Percentiles rank a stretch among this genome's conserved stretches.
phyloP scores from a whole-genome alignment of 1,139 yeast genomes.

The Lodderomyces parapsilosis region DNA sequence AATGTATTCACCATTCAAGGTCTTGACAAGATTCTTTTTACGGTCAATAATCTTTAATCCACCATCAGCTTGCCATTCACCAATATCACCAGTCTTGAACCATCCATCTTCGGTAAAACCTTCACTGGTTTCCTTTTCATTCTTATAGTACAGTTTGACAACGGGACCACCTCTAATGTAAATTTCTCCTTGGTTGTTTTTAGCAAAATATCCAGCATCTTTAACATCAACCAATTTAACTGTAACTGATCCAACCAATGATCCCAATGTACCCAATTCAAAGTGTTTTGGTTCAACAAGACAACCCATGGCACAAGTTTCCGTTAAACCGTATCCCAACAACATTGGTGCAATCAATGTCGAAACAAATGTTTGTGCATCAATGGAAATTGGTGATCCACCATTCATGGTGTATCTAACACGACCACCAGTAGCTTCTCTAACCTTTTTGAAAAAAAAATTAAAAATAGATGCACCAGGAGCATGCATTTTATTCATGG shows the following conservation, averaged over 20 bases:
- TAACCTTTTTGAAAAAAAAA: constrained; percentile 80
- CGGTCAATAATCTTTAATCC: constrained; percentile 85
- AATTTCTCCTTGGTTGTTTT: constrained; percentile 91
- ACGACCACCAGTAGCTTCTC: constrained; percentile 94
- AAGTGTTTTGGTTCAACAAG: constrained; percentile 64
- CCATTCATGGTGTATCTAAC: constrained; percentile 78
- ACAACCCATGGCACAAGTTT: constrained; percentile 87
- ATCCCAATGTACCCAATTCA: constrained; percentile 78
- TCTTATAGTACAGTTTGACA: constrained; percentile 75
- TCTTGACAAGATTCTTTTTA: constrained; percentile 93
- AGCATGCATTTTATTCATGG: constrained; percentile 59
- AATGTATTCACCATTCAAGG: constrained; percentile 94
- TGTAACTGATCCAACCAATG: constrained; percentile 78
- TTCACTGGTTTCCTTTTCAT: constrained; percentile 74
- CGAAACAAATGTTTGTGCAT: constrained; percentile 82
- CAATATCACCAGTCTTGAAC: constrained; percentile 98
- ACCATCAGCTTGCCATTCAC: constrained; percentile 86
- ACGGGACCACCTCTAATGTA: constrained; percentile 75
- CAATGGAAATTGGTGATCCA: constrained; percentile 86
- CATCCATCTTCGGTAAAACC: constrained; percentile 86
- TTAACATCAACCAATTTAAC: constrained; percentile 88
- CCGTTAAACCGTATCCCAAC: constrained; percentile 96
- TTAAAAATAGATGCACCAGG: constrained; percentile 70
- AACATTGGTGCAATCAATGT: constrained; percentile 84
- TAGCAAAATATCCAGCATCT: constrained; percentile 90